Evolutionary conservation across 2,329 filamentous ascomycete genomes (phyloP).

Genomic region (Pyrenophora teres): DNA sequence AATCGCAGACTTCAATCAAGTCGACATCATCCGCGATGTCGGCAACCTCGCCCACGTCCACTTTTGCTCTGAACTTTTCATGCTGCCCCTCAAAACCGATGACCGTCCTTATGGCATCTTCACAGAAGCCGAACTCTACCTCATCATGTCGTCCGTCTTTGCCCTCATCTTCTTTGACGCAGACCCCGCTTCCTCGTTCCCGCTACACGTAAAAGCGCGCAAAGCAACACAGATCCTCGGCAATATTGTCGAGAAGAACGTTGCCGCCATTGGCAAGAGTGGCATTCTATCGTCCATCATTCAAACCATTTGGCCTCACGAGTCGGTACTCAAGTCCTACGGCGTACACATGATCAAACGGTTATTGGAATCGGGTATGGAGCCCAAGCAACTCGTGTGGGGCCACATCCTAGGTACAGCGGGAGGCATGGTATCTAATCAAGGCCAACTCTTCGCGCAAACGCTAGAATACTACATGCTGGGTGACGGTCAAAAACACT

Average conservation of each 20-base stretch:
- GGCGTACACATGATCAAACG: conserved; percentile 62
- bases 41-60: conserved; percentile 60
- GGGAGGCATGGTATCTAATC: conserved; percentile 59
- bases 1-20: conserved; percentile 65
- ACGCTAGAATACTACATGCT: conserved; percentile 61
- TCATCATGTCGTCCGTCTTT: conserved; percentile 59
- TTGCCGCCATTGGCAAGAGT: conserved; percentile 51
- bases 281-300: conserved; percentile 52
- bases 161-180: conserved; percentile 61
- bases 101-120: conserved; percentile 57
- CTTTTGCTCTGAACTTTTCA: conserved; percentile 61
- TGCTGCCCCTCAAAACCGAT: conserved; percentile 60
- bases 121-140: conserved; percentile 59
- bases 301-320: conserved; percentile 45
- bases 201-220: conserved; percentile 55
- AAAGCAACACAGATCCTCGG: conserved; percentile 56
- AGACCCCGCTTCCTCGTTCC: conserved; percentile 58
- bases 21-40: conserved; percentile 70
- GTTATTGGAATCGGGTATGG: conserved; percentile 54
- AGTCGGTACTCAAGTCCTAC: conserved; percentile 56
- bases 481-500: conserved; percentile 54
- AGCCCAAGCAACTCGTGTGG: conserved; percentile 59
- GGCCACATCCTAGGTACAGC: conserved; percentile 63
- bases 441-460: conserved; percentile 63
- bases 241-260: conserved; percentile 55